These are phyloP conservation scores for Russula brevipes DNA, from an alignment of 768 basidiomycete species.

Conservation along the genomic window DNA sequence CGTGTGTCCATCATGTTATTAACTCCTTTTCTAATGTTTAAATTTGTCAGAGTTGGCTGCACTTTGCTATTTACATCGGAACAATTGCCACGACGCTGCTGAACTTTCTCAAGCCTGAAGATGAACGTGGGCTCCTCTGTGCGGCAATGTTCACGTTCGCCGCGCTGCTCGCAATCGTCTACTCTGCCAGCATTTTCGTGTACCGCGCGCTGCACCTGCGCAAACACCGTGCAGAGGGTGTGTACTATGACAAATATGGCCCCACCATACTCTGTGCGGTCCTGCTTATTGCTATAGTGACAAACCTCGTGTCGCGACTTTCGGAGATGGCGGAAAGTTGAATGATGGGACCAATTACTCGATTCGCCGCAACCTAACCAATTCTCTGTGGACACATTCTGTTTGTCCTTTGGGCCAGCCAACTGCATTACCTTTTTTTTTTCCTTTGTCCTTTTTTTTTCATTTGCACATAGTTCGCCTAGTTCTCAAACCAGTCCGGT, in stretches of 20 bases:
- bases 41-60: conserved; percentile 74
- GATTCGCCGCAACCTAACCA: not conserved
- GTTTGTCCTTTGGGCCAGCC: too few relatives aligned
- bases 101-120: conserved; percentile 73
- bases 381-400: not conserved
- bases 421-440: too few relatives aligned
- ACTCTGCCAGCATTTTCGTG: conserved; percentile 76
- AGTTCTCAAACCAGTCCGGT: too few relatives aligned
- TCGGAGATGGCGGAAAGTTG: conserved; percentile 40
- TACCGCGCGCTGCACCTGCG: conserved; percentile 68
- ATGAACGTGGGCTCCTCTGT: conserved; percentile 75
- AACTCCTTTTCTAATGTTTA: not conserved
- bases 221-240: conserved; percentile 63
- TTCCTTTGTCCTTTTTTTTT: not conserved
- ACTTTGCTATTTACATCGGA: conserved; percentile 81
- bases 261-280: conserved; percentile 70
- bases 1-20: conserved; percentile 34
- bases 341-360: not conserved
- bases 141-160: conserved; percentile 85
- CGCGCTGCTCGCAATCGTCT: conserved; percentile 85
- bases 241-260: conserved; percentile 89
- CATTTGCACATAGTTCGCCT: too few relatives aligned
- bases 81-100: conserved; percentile 86
- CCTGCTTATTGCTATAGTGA: conserved; percentile 61
- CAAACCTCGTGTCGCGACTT: conserved; percentile 69